Conservation (phyloP, 179 eudicot species). For the Gypsophila paniculata region DNA sequence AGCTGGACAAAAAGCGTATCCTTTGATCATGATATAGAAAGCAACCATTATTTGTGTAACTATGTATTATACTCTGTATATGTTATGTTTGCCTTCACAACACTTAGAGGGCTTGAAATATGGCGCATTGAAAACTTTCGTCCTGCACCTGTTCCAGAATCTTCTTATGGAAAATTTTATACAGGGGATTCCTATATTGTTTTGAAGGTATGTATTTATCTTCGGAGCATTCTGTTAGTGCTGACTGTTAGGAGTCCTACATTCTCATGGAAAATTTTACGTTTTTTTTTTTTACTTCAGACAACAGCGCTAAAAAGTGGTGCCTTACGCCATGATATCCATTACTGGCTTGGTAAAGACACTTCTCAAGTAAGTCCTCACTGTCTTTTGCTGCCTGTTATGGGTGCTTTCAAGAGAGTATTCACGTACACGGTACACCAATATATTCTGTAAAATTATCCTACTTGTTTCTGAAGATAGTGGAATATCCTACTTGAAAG, state of each 20-base stretch:
- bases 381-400: background rate
- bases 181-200: constrained; percentile 79
- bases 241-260: background rate
- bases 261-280: background rate
- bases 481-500: background rate
- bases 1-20: constrained; percentile 98
- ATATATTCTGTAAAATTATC: background rate
- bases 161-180: constrained; percentile 79
- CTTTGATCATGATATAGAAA: constrained; percentile 33
- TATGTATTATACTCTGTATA: background rate
- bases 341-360: constrained; percentile 97
- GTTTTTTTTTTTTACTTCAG: constrained; percentile 35
- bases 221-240: background rate
- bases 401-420: background rate
- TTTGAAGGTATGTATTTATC: constrained; percentile 52
- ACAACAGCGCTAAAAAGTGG: constrained; percentile 78
- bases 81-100: constrained; percentile 49
- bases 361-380: constrained; percentile 69
- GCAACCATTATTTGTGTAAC: background rate
- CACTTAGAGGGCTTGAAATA: constrained; percentile 75
- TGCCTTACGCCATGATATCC: constrained; percentile 77
- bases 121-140: constrained; percentile 85
- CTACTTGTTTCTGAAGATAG: too few relatives aligned
- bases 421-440: background rate
- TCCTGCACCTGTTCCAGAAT: constrained; percentile 62